Percentiles rank a stretch among this genome's conserved stretches.
phyloP scores from a whole-genome alignment of 352 stramenopile species.

The Pythium aristosporum region DNA sequence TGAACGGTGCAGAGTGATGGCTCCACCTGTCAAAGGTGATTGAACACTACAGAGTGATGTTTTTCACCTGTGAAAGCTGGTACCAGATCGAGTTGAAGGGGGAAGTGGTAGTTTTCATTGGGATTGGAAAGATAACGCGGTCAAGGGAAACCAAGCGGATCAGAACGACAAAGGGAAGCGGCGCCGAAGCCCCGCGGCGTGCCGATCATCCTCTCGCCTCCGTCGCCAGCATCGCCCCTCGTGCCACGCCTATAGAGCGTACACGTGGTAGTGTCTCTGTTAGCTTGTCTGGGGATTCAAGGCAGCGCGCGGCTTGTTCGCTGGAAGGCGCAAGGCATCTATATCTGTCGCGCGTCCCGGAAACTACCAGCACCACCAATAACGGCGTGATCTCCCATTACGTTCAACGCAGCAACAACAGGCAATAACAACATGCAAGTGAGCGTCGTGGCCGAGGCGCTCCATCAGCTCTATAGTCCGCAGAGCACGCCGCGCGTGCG shows the following conservation, averaged over 20 bases:
- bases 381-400: constrained; percentile 10
- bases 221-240: not conserved
- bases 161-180: constrained; percentile 1
- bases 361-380: not conserved
- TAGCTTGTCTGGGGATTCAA: not conserved
- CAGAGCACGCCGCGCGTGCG: constrained; percentile 63
- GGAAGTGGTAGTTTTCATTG: not conserved
- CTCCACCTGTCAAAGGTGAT: not conserved
- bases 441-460: constrained; percentile 50
- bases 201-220: not conserved
- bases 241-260: not conserved
- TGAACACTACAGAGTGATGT: too few species aligned
- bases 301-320: too few species aligned
- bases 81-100: constrained; percentile 11
- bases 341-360: not conserved
- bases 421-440: constrained; percentile 37
- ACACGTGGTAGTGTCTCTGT: not conserved
- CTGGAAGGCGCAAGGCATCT: not conserved
- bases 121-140: not conserved
- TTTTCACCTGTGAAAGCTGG: too few species aligned
- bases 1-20: constrained; percentile 14
- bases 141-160: not conserved
- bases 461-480: constrained; percentile 75
- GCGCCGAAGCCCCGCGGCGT: not conserved
- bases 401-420: not conserved